phyloP scores from a whole-genome alignment of 1,284 basidiomycete species.

The Mycosarcoma mackinlayi region DNA sequence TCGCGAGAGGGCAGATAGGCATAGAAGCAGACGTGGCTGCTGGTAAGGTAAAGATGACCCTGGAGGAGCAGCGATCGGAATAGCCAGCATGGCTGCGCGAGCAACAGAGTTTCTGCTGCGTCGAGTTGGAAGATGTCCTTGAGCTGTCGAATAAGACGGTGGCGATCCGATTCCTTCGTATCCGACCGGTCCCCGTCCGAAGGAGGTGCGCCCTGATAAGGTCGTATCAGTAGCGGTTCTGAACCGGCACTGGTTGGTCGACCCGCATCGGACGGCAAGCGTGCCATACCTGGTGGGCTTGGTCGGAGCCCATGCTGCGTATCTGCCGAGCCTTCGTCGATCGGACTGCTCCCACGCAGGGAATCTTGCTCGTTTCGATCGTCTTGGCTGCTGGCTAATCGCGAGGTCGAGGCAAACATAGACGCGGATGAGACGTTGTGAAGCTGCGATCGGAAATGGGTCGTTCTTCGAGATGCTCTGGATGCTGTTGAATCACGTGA shows the following conservation, averaged over 20 bases:
- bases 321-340: constrained; percentile 8
- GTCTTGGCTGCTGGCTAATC: not conserved
- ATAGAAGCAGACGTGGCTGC: constrained; percentile 92
- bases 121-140: constrained; percentile 44
- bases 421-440: constrained; percentile 21
- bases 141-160: constrained; percentile 44
- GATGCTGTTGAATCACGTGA: constrained; percentile 13
- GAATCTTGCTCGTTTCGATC: not conserved
- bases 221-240: constrained; percentile 31
- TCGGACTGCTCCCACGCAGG: constrained; percentile 5
- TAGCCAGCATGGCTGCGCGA: constrained; percentile 56
- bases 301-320: not conserved
- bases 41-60: constrained; percentile 95
- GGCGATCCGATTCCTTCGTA: constrained; percentile 3
- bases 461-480: constrained; percentile 3
- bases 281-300: not conserved
- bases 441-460: constrained; percentile 28
- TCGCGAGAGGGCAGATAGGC: constrained; percentile 77
- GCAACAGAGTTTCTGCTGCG: constrained; percentile 33
- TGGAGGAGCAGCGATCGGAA: constrained; percentile 76
- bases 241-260: not conserved
- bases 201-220: constrained; percentile 13
- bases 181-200: not conserved
- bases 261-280: constrained; percentile 5
- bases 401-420: constrained; percentile 7